Base-by-base conservation (phyloP, 768 basidiomycete species). In the Suillus occidentalis region DNA sequence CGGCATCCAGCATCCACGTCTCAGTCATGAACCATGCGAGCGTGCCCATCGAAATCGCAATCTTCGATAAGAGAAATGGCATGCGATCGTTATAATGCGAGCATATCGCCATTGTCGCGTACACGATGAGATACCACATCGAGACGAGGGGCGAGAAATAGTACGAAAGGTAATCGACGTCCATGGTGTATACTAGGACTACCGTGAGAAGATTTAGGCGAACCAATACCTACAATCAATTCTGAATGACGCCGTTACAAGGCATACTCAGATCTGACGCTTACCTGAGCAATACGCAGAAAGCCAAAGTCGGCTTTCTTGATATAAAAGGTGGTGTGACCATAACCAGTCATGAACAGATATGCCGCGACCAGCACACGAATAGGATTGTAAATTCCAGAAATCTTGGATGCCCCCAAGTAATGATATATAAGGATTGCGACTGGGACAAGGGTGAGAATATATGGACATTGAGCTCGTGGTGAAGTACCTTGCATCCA, bases 401-500 rank as follows among this genome's bases (percentile, higher is more conserved):
- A 90, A 64, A 95, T 84, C 76, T 91, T 91, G 31, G 94, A 95
- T n/a, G 90, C 95, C 25, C 92, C 92, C 49, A 90, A 77, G 76
- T 95, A 95, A 76, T 97, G 95, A 72, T 97, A 97, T 70, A 95
- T 87, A n/a, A 97, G 84, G 68, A 97, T 94, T 20, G 84, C 87
- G 70, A 95, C 94, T 95, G 55, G 14, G 58, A 55, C 16, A 13
- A 65, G 55, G 63, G n/a, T 65, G 43, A 62, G 57, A 45, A 34
- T 57, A 59, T 40, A 13, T n/a, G 47, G 6, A 57, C 31, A 36
- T 49, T 28, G 31, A 31, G 14, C 59, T 37, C 50, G 42, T 52
- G 60, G 34, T 22, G 7, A 76, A 90, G 63, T 71, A 94, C 94
- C 83, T 81, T 97, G 95, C 95, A 97, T 97, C 95, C 95, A 97